A percentile compares a stretch with the other conserved stretches of the same genome.
These are phyloP conservation scores for Lupinus albus DNA, from an alignment of 306 rosid genomes.

Conservation along the genomic window DNA sequence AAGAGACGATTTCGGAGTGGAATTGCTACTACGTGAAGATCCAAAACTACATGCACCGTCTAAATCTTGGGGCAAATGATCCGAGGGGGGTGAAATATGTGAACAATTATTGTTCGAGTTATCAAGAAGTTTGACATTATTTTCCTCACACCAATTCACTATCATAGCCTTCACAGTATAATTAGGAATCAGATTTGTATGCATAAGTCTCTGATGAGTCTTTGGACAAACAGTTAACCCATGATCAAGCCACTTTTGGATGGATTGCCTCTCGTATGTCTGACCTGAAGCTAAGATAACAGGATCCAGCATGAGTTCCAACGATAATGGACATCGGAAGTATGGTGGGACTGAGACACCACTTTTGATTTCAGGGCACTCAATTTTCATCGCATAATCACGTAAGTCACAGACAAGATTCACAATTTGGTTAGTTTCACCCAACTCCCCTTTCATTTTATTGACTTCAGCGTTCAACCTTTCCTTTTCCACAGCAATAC, in stretches of 20 bases:
- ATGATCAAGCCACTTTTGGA: slow-evolving; percentile 83
- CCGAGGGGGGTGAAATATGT: slow-evolving; percentile 43
- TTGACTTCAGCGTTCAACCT: slow-evolving; percentile 58
- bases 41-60: slow-evolving; percentile 48
- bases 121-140: slow-evolving; percentile 52
- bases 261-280: slow-evolving; percentile 76
- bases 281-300: slow-evolving; percentile 96
- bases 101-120: slow-evolving; percentile 41
- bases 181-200: slow-evolving; percentile 77
- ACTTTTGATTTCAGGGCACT: slow-evolving; percentile 48
- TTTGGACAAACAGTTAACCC: slow-evolving; percentile 84
- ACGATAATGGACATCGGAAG: slow-evolving; percentile 85
- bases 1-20: slow-evolving; percentile 60
- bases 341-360: slow-evolving; percentile 71
- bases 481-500: slow-evolving; percentile 83
- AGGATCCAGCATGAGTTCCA: slow-evolving; percentile 88
- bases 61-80: slow-evolving; percentile 48
- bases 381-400: slow-evolving; percentile 61
- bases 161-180: slow-evolving; percentile 92
- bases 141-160: slow-evolving; percentile 88
- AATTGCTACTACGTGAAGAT: slow-evolving; percentile 50
- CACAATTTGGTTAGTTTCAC: slow-evolving; percentile 61
- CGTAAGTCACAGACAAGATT: slow-evolving; percentile 67
- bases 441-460: slow-evolving; percentile 55
- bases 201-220: slow-evolving; percentile 69